Base-by-base conservation (phyloP, 2,329 filamentous ascomycete genomes). In the Plectosphaerella cucumerina region DNA sequence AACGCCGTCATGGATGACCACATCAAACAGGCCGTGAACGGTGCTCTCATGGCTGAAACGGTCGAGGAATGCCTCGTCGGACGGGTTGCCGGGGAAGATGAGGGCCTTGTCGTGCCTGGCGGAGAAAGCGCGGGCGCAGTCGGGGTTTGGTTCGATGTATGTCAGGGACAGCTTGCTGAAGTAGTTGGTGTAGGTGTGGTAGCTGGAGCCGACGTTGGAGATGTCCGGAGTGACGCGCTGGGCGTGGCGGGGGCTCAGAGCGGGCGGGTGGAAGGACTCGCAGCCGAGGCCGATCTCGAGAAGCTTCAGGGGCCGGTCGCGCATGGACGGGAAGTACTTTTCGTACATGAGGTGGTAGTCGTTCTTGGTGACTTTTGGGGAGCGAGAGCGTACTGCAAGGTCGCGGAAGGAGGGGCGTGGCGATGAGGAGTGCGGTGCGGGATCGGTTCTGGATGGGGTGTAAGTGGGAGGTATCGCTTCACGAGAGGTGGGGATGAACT, bases 271-370 rank as follows among this genome's bases (percentile, higher is more conserved):
- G 37, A 9, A 48, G 6, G 15, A 67, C 47, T 67, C 63, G 56
- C 70, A 73, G 10, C 69, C 70, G 6, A 73, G 65, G 1, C 70
- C 68, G 47, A 72, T 71, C 49, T 72, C 69, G 5, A 73, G 66
- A 57, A 73, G 63, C 56, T 70, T 73, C 49, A 71, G 18, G 26
- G 53, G 62, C 39, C 60, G 55, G 50, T 65, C 59, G 35, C 67
- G 63, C 20, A 66, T 52, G 1, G 58, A 50, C 2, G 61, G 58
- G 3, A 73, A 60, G 34, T 71, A 67, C 50, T 68, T 69, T 44
- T 72, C 64, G 57, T 73, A 71, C 64, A 73, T 68, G 52, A 65
- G 58, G 21, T 71, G 65, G 50, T 72, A 73, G 22, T 64, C 61
- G 55, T 71, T 68, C 2, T 50, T 52, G 9, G 64, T 68, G n/a